These are phyloP conservation scores for Monosporascus sp. DNA, from an alignment of 2,329 filamentous ascomycete species.

Conservation along the genomic window DNA sequence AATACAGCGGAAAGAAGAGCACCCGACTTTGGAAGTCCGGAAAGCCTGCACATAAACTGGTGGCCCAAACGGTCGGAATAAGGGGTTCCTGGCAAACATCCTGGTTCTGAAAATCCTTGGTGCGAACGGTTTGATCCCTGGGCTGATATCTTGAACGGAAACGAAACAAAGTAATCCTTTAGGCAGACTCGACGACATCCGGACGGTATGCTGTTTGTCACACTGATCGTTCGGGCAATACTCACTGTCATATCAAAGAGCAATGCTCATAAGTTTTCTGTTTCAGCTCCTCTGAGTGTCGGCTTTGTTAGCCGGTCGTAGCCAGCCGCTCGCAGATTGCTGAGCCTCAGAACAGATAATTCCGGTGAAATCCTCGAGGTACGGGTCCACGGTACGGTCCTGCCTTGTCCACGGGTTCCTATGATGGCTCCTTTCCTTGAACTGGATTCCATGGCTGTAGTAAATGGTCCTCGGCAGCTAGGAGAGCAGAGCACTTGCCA, in stretches of 20 bases:
- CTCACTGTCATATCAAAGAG: slow-evolving; percentile 24
- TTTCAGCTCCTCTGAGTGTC: slow-evolving; percentile 24
- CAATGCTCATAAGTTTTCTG: slow-evolving; percentile 15
- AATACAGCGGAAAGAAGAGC: slow-evolving; percentile 15
- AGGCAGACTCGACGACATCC: slow-evolving; percentile 6
- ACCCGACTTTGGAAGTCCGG: slow-evolving; percentile 6
- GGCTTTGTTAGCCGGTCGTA: slow-evolving; percentile 15
- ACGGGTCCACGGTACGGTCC: slow-evolving; percentile 3
- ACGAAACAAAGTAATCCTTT: not conserved
- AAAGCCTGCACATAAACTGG: too few relatives aligned
- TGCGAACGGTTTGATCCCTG: not conserved
- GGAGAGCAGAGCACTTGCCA: not conserved
- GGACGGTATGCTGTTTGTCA: slow-evolving; percentile 18
- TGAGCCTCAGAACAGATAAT: slow-evolving; percentile 16
- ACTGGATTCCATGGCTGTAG: not conserved
- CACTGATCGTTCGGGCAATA: slow-evolving; percentile 28
- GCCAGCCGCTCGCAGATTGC: slow-evolving; percentile 10
- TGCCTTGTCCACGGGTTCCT: slow-evolving; percentile 9
- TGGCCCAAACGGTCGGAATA: not conserved
- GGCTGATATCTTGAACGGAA: not conserved
- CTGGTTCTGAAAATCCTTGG: not conserved
- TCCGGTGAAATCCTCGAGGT: slow-evolving; percentile 11
- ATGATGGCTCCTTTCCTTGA: slow-evolving; percentile 12
- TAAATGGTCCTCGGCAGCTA: not conserved
- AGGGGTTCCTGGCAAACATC: not conserved